Base-by-base conservation (phyloP, 2,329 filamentous ascomycete genomes). In the Chrysosphaeria jannelii region DNA sequence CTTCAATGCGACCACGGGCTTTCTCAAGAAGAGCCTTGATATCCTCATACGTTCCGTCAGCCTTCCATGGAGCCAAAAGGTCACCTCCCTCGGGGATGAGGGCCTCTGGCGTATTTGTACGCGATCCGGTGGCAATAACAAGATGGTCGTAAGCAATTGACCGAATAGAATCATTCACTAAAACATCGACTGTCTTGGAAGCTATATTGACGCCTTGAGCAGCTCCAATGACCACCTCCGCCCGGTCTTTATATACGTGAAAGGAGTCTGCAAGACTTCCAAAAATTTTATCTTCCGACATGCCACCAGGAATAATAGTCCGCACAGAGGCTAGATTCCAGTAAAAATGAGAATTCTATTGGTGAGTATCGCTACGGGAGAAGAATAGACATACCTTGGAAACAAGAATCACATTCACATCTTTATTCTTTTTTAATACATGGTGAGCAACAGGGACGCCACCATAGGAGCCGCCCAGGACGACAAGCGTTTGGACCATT, bases 111-210 rank as follows among this genome's bases (percentile, higher is more conserved):
- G 25, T 11, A 8, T 19, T 24, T 21, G 20, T 23, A 29, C 48
- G 46, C 10, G 57, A 42, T 20, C 58, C 58, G 1, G 57, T 63
- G 10, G 57, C 56, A 19, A 64, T 36, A 20, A 64, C 51, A 22
- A 64, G 48, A 30, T 60, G 52, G 38, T 59, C 53, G 35, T 63
- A 64, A 16, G 40, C 39, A n/a, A n/a, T n/a, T n/a, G n/a, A n/a
- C n/a, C n/a, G n/a, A n/a, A n/a, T n/a, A n/a, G n/a, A n/a, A n/a
- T n/a, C n/a, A n/a, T n/a, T n/a, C n/a, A n/a, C n/a, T n/a, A n/a
- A n/a, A 18, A 18, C 16, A 8, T n/a, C 15, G 19, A 59, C 48
- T 5, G 48, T 49, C 33, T 48, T 50, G 28, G 38, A 36, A 10
- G 29, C 48, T 15, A 37, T 34, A 33, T 43, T 40, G 24, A 56